A percentile compares a stretch with the other conserved stretches of the same genome.
phyloP scores from a whole-genome alignment of 176 grass and related monocot species.

The Tillandsia leiboldiana region DNA sequence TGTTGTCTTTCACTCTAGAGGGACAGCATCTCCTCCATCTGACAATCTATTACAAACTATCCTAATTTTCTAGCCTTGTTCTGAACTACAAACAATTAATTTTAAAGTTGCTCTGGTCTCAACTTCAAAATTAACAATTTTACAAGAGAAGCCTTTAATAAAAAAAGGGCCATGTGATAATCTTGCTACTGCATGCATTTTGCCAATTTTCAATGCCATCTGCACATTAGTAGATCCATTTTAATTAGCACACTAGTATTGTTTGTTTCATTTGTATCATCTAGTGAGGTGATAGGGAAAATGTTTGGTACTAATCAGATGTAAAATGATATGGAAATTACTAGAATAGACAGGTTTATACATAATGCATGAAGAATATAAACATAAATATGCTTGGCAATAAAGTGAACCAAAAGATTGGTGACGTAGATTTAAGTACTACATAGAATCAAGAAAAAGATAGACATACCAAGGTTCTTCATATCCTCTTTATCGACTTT shows the following conservation, averaged over 20 bases:
- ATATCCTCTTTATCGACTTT: constrained; percentile 63
- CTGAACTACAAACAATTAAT: too few species aligned
- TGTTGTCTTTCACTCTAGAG: too few species aligned
- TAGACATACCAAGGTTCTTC: constrained; percentile 36
- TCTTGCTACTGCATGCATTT: not conserved
- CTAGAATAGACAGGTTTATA: not conserved
- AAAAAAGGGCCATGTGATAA: not conserved
- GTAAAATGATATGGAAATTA: not conserved
- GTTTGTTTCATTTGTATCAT: not conserved
- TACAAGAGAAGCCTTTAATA: too few species aligned
- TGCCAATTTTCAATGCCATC: not conserved
- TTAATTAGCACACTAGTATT: not conserved
- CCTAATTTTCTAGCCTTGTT: too few species aligned
- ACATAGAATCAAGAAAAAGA: constrained; percentile 11
- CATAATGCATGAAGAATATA: not conserved
- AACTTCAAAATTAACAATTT: too few species aligned
- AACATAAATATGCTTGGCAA: not conserved
- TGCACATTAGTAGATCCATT: not conserved
- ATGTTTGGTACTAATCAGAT: not conserved
- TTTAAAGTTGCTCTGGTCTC: too few species aligned
- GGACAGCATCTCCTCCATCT: too few species aligned
- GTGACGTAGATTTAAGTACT: not conserved
- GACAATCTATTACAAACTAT: too few species aligned
- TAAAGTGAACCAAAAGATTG: not conserved
- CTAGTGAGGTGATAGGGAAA: not conserved